These are phyloP conservation scores for Lachnellula hyalina DNA, from an alignment of 2,329 filamentous ascomycete genomes.

Conservation along the genomic window DNA sequence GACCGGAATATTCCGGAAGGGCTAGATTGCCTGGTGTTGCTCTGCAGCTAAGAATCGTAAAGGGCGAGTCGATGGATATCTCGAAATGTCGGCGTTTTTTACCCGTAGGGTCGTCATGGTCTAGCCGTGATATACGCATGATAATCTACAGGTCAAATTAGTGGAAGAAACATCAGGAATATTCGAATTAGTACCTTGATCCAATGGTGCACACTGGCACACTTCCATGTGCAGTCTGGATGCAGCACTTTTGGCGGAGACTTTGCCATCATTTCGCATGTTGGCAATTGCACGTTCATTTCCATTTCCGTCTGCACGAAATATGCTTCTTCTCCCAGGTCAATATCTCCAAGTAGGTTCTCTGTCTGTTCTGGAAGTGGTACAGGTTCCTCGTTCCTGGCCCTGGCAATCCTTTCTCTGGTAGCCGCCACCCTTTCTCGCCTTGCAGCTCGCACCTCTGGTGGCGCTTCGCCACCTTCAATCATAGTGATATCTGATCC, in stretches of 20 bases:
- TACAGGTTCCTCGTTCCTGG: slow-evolving; percentile 44
- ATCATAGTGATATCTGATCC: slow-evolving; percentile 61
- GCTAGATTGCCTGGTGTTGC: slow-evolving; percentile 66
- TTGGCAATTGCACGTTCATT: slow-evolving; percentile 67
- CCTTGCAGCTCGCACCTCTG: slow-evolving; percentile 34
- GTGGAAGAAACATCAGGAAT: slow-evolving; percentile 14
- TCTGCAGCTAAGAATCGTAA: slow-evolving; percentile 69
- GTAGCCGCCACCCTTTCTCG: slow-evolving; percentile 29
- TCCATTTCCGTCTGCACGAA: slow-evolving; percentile 70
- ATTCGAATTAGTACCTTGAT: slow-evolving; percentile 53
- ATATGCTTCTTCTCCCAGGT: slow-evolving; percentile 48
- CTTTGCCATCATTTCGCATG: slow-evolving; percentile 62
- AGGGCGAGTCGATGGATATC: slow-evolving; percentile 72
- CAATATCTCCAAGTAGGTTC: slow-evolving; percentile 58
- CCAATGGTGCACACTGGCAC: slow-evolving; percentile 72
- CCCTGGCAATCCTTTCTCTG: slow-evolving; percentile 45
- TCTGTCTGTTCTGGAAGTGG: slow-evolving; percentile 36
- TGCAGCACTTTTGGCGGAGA: slow-evolving; percentile 56
- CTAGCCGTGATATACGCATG: slow-evolving; percentile 65
- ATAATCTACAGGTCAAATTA: slow-evolving; percentile 51
- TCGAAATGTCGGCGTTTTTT: slow-evolving; percentile 66
- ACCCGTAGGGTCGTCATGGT: slow-evolving; percentile 51
- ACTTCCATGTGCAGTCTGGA: slow-evolving; percentile 69
- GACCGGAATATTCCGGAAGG: slow-evolving; percentile 61
- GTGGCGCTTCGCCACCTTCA: slow-evolving; percentile 62